Conservation (phyloP, 1,284 basidiomycete genomes). For the Irpex sp. region DNA sequence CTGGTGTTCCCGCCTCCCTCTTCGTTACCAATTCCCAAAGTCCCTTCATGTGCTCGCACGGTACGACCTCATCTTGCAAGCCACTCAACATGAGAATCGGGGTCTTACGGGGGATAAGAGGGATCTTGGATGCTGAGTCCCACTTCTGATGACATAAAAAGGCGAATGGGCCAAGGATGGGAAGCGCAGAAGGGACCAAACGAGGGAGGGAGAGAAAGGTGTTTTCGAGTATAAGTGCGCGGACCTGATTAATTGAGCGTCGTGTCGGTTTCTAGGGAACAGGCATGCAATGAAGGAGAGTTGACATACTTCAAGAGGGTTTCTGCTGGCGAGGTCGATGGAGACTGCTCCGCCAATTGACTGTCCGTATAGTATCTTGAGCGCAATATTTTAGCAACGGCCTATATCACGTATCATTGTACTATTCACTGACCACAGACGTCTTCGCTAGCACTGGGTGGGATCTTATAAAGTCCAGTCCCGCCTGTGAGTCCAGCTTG, state of each 20-base stretch:
- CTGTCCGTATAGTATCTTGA: constrained; percentile 84
- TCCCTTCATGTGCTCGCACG: constrained; percentile 78
- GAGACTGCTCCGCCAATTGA: constrained; percentile 96
- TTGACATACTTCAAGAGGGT: constrained; percentile 59
- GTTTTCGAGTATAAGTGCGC: constrained; percentile 90
- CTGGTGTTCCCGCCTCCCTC: constrained; percentile 26
- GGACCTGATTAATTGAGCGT: constrained; percentile 42
- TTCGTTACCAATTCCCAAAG: constrained; percentile 64
- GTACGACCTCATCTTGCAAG: constrained; percentile 79
- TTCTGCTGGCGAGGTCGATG: constrained; percentile 82
- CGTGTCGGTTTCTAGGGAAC: not conserved
- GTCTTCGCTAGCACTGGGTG: constrained; percentile 71
- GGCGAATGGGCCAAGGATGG: constrained; percentile 71
- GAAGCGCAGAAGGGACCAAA: constrained; percentile 81
- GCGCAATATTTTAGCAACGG: constrained; percentile 12
- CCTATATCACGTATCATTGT: not conserved
- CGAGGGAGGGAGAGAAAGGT: constrained; percentile 83
- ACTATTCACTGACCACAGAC: constrained; percentile 47
- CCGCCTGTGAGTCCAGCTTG: constrained; percentile 77
- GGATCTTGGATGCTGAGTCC: constrained; percentile 76
- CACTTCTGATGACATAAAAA: constrained; percentile 91
- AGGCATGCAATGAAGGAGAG: not conserved
- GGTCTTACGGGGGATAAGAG: constrained; percentile 61
- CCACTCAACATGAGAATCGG: constrained; percentile 91
- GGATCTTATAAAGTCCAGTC: constrained; percentile 72